Base-by-base conservation (phyloP, 2,329 filamentous ascomycete species). In the Tolypocladium capitatum region DNA sequence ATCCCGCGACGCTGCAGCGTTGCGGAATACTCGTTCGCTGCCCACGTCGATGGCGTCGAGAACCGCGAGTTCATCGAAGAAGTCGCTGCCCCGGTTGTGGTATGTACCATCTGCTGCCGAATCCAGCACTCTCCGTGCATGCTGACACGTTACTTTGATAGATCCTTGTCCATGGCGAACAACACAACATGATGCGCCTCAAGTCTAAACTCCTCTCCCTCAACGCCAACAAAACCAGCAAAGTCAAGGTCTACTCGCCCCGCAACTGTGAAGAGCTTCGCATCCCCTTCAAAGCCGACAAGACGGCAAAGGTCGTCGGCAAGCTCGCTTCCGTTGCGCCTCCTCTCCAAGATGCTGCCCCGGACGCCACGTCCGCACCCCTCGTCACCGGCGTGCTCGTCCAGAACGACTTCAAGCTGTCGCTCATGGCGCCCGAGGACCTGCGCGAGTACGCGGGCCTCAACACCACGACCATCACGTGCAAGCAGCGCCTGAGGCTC, bases 61-160 rank as follows among this genome's bases (percentile, higher is more conserved):
- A 98, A 98, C 59, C 80, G 88, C 50, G 90, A 94, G 55, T 98
- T 98, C 60, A 96, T 98, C 51, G 91, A 97, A 60, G 88, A 96
- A 64, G 85, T 97, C 38, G 81, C 76, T 30, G 89, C 92, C 2
- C 89, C 90, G 16, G 90, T 96, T 24, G 91, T 98, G 58, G 87
- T 94, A 76, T 71, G 86, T 82, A 42, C 24, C 21, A 32, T 33
- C 14, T 20, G 41, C 21, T 6, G 30, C 28, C 13, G 2, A 28
- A 43, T 45, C 33, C 52, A 56, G 46, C 3, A 43, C 4, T 24
- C 30, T 18, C n/a, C 18, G 2, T 13, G 3, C 38, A 6, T 21
- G 21, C 47, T 48, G 32, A 48, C 34, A 6, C 9, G 45, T 41
- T 16, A 1, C 28, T 40, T 9, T 35, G 49, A 33, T 50, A 91